Conservation (phyloP, 805 yeast genomes). For the Kuraishia ogatae region DNA sequence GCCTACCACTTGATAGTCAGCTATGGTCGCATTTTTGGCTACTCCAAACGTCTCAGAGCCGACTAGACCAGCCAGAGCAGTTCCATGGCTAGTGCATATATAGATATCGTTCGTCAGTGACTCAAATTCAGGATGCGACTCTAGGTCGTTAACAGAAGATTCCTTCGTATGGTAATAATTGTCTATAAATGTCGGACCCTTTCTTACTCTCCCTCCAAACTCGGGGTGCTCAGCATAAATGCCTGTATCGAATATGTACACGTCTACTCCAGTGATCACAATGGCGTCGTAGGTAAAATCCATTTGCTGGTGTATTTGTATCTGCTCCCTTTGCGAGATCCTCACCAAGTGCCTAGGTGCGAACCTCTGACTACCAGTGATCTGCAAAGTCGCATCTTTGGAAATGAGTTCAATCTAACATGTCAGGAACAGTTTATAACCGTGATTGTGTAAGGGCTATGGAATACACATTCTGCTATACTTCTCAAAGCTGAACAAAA, state of each 20-base stretch:
- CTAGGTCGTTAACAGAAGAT: constrained; percentile 10
- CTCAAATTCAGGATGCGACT: constrained; percentile 44
- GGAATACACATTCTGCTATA: too few relatives aligned
- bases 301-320: constrained; percentile 19
- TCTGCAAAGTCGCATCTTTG: too few relatives aligned
- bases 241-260: constrained; percentile 83
- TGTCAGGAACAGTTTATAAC: too few relatives aligned
- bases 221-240: constrained; percentile 51
- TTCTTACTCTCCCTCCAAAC: constrained; percentile 49
- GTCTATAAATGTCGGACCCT: constrained; percentile 59
- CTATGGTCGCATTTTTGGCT: constrained; percentile 55
- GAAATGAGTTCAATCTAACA: too few relatives aligned
- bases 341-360: constrained; percentile 35
- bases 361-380: constrained; percentile 26
- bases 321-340: constrained; percentile 24
- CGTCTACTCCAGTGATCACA: constrained; percentile 37
- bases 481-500: too few relatives aligned
- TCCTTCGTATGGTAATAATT: constrained; percentile 47
- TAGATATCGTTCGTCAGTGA: too few relatives aligned
- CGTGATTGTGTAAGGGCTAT: too few relatives aligned
- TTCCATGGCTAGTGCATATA: too few relatives aligned
- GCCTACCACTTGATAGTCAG: constrained; percentile 71
- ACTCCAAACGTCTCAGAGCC: constrained; percentile 80
- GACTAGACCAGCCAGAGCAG: constrained; percentile 86
- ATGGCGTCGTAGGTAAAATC: constrained; percentile 30